Evolutionary conservation across 2,329 filamentous ascomycete genomes (phyloP), one percentile per base, ranked within the genome.

Genomic region (Clarireedia paspali): DNA sequence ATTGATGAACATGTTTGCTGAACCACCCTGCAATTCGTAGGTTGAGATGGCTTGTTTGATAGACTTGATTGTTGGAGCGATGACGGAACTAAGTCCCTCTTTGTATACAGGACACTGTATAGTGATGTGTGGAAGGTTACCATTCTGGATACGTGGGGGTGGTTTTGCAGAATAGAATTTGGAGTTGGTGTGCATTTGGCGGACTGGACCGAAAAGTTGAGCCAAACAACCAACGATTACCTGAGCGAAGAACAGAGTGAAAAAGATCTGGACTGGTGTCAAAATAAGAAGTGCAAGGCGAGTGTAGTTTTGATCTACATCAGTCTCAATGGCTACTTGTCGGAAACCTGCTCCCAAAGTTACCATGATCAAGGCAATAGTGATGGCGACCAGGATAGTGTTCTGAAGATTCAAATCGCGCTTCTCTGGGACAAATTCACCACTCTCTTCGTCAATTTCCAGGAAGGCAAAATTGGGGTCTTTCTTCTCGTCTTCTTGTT

Each of bases 91-190:
- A 2, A 95, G 77, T 61, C 89, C 88, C 70, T 95, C 89, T 70
- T 92, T 94, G 75, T 94, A 95, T 0, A 95, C 88, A 4, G 89
- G 89, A 69, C 88, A 91, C 67, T 95, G 89, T 44, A 95, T 87
- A 3, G 88, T 92, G 60, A 89, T 77, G 66, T 89, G 88, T 2
- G 87, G 87, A 15, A 91, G 77, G 26, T 75, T 67, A 6, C 72
- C 66, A 1, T 71, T 73, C 56, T 80, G 79, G 27, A 91, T 71
- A 48, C 87, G 76, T 15, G 79, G 79, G 1, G 85, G 83, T 7
- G 85, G 78, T n/a, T 78, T 75, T 1, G 87, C 89, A 0, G 89
- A 92, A 73, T 87, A 94, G 74, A 85, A 92, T 70, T 87, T 88
- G 66, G 87, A 90, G 77, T 94, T 94, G 64, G 79, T 73, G 34